Conservation (phyloP, 371 early-diverging fungal species). For the Saksenaea oblongispora region DNA sequence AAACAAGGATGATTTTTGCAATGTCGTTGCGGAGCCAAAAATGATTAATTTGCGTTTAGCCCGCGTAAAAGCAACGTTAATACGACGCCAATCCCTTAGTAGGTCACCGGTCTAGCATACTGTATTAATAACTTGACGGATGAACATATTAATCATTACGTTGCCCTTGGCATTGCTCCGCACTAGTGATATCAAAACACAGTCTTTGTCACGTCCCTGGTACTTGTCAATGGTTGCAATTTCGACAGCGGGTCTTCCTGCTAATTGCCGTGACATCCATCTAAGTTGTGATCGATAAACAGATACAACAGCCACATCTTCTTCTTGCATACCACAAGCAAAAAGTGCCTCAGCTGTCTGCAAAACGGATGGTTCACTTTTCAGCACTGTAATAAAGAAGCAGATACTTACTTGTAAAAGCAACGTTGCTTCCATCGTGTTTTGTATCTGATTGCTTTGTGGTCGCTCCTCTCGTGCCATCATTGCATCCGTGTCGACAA, state of each 20-base stretch:
- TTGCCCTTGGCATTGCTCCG: constrained; percentile 75
- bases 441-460: constrained; percentile 58
- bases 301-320: constrained; percentile 80
- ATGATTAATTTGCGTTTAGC: constrained; percentile 91
- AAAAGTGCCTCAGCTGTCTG: constrained; percentile 61
- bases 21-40: constrained; percentile 78
- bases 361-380: not conserved
- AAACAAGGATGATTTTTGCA: constrained; percentile 60
- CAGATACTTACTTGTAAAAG: constrained; percentile 46
- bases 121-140: not conserved
- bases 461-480: constrained; percentile 59
- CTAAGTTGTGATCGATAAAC: constrained; percentile 87
- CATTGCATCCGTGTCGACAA: constrained; percentile 81
- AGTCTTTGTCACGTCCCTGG: constrained; percentile 94
- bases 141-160: constrained; percentile 31
- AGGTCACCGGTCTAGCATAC: constrained; percentile 76
- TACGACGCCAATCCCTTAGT: constrained; percentile 88
- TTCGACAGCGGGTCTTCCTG: constrained; percentile 48
- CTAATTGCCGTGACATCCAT: constrained; percentile 42
- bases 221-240: constrained; percentile 88
- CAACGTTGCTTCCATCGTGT: constrained; percentile 71
- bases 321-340: constrained; percentile 63
- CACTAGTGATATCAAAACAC: constrained; percentile 87
- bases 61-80: constrained; percentile 98
- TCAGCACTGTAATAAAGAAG: not conserved